Evolutionary conservation across 164 flowering plant species (phyloP).

Genomic region (Kingdonia uniflora): DNA sequence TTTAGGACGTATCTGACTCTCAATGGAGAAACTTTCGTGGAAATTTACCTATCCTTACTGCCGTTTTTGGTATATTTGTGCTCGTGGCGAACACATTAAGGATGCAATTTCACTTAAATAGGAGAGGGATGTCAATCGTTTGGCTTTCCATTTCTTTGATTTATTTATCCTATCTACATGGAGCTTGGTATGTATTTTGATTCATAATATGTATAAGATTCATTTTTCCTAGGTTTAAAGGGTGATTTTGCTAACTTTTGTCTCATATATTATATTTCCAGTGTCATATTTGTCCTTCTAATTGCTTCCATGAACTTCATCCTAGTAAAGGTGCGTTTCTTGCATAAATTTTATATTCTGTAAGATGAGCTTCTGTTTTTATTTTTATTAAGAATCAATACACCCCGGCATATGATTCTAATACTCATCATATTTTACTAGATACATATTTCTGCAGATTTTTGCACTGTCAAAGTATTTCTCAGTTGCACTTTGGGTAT

Average conservation of each 20-base stretch:
- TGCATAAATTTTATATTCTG: not conserved
- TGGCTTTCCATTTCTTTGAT: slow-evolving; percentile 70
- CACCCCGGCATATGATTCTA: not conserved
- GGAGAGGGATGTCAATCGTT: slow-evolving; percentile 62
- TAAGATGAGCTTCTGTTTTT: not conserved
- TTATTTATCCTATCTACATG: slow-evolving; percentile 75
- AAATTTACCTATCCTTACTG: slow-evolving; percentile 60
- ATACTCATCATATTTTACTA: slow-evolving; percentile 17
- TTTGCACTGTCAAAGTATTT: slow-evolving; percentile 60
- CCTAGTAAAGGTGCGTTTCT: slow-evolving; percentile 59
- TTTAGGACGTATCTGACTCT: slow-evolving; percentile 82
- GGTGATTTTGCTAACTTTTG: slow-evolving; percentile 4
- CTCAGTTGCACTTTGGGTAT: slow-evolving; percentile 51
- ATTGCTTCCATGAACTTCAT: slow-evolving; percentile 71
- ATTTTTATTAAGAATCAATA: not conserved
- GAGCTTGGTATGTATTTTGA: slow-evolving; percentile 62
- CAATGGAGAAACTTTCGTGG: slow-evolving; percentile 96
- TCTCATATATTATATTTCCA: slow-evolving; percentile 15
- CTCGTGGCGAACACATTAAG: slow-evolving; percentile 42
- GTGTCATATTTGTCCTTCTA: slow-evolving; percentile 55
- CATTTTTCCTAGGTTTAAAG: not conserved
- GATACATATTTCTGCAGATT: slow-evolving; percentile 42
- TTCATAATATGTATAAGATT: not conserved
- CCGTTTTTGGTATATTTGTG: slow-evolving; percentile 55
- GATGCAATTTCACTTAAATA: slow-evolving; percentile 33